phyloP scores from a whole-genome alignment of 2,329 filamentous ascomycete species.

The Xylaria sp. region DNA sequence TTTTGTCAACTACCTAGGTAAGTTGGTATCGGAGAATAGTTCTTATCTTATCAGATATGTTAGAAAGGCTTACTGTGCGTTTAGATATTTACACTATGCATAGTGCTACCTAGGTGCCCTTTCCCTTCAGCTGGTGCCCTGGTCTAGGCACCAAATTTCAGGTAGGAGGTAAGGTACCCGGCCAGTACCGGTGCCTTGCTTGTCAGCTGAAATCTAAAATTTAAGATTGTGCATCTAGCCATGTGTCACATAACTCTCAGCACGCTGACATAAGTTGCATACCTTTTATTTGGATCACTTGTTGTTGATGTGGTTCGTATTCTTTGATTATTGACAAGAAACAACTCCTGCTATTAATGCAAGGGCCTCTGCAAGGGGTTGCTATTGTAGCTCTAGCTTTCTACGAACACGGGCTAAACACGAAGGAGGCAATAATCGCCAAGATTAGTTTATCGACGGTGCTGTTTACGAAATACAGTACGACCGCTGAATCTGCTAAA shows the following conservation, averaged over 20 bases:
- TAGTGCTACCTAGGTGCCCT: background rate
- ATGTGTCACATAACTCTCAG: background rate
- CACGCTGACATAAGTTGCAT: too few species aligned
- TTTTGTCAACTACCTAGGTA: background rate
- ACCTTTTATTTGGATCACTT: background rate
- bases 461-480: background rate
- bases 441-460: background rate
- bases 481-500: too few species aligned
- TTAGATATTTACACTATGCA: background rate
- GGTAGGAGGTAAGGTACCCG: too few species aligned
- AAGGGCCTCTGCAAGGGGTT: background rate
- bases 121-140: background rate
- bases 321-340: background rate
- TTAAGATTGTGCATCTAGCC: background rate
- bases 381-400: background rate
- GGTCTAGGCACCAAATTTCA: background rate
- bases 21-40: background rate
- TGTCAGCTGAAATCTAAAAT: background rate
- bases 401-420: background rate
- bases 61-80: background rate
- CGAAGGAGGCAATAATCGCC: background rate
- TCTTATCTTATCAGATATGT: conserved; percentile 23
- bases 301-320: background rate
- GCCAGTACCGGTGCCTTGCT: background rate
- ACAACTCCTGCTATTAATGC: background rate